These are phyloP conservation scores for Globisporangium camurandrum DNA, from an alignment of 352 stramenopile species.

Conservation along the genomic window DNA sequence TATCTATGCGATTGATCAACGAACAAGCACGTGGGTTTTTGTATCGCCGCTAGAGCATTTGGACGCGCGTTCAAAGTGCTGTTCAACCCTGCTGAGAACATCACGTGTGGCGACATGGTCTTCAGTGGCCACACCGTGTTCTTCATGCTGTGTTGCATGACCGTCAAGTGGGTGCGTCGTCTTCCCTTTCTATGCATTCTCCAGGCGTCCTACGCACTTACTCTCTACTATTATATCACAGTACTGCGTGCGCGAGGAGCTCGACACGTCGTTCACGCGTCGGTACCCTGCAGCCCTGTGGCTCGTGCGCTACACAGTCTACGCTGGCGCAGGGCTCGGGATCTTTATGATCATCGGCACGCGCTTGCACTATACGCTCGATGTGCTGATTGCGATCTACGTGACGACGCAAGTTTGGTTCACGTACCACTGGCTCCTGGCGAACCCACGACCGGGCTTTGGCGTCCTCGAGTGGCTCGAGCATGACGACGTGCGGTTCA, in stretches of 20 bases:
- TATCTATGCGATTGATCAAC: background rate
- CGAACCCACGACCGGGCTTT: conserved; percentile 33
- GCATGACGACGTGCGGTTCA: conserved; percentile 67
- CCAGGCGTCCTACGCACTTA: background rate
- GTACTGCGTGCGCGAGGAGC: conserved; percentile 55
- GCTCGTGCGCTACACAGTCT: conserved; percentile 79
- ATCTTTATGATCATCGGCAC: conserved; percentile 84
- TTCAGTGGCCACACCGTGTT: conserved; percentile 86
- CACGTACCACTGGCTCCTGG: conserved; percentile 66
- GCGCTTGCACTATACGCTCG: conserved; percentile 80
- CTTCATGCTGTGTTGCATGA: conserved; percentile 77
- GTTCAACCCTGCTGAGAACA: conserved; percentile 75
- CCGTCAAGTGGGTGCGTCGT: conserved; percentile 53
- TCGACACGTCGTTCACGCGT: conserved; percentile 83
- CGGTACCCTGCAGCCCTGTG: conserved; percentile 63
- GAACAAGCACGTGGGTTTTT: too few species aligned
- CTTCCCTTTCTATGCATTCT: background rate
- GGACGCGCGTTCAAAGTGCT: conserved; percentile 77
- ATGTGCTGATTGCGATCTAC: conserved; percentile 83
- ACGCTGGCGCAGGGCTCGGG: conserved; percentile 47
- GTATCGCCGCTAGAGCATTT: conserved; percentile 70
- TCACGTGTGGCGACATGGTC: conserved; percentile 86
- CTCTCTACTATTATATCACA: background rate
- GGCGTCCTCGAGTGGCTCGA: conserved; percentile 71
- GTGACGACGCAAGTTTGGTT: conserved; percentile 80